Evolutionary conservation across 2,329 filamentous ascomycete genomes (phyloP), one percentile per base, ranked within the genome.

Genomic region (Stemphylium lycopersici): DNA sequence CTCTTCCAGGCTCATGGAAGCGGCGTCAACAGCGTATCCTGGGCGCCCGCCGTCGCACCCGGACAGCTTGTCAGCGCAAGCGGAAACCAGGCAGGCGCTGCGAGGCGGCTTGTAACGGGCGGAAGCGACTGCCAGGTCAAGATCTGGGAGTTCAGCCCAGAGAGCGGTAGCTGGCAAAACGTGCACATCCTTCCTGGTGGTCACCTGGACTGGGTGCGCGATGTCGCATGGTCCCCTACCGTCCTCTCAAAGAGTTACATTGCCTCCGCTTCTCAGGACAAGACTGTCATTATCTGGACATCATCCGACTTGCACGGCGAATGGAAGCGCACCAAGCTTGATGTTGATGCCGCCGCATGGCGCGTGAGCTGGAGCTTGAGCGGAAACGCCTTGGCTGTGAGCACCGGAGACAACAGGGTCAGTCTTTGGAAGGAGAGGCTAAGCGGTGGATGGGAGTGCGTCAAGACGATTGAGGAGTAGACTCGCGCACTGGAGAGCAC

Each of bases 351-450:
- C 4, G 88, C 93, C 41, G 85, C 96, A 55, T 99, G 95, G 95
- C 87, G 95, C 51, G 95, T 97, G 40, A 97, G 91, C 82, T 99
- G 95, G 95, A 96, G 92, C 68, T 81, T 98, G 72, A 96, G 91
- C 76, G 95, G 95, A 47, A 99, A 99, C 74, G 93, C 98, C 16
- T 82, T 99, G 67, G 95, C 95, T 8, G 91, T 97, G 59, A 95
- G 90, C 72, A 91, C 91, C 34, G 91, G 90, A 22, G 93, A 99
- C 78, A 99, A 99, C 82, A 93, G 96, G 80, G 93, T 99, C 51
- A 96, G 89, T 48, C 78, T 99, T 76, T 99, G 93, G 93, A 99
- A 98, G 84, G 95, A 99, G 84, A 96, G 96, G 75, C 81, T 99
- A 67, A 90, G 90, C 74, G 95, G 95, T 50, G 91, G 96, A 73